Evolutionary conservation across 139 green algal species (phyloP).

Genomic region (Desmodesmus armatus): DNA sequence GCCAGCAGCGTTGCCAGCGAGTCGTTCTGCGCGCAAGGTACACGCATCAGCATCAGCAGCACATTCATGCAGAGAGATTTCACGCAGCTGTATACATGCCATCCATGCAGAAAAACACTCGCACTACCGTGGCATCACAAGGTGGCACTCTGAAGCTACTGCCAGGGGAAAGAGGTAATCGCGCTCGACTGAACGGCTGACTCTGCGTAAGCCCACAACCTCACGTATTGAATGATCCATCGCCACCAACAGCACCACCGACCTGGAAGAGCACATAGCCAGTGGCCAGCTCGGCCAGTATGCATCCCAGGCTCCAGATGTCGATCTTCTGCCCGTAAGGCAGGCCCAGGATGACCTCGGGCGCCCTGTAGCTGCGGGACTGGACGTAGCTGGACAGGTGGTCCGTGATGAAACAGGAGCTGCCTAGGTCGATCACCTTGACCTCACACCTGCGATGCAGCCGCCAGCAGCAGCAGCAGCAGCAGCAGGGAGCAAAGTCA

Average conservation of each 20-base stretch:
- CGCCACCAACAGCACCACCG: too few relatives aligned
- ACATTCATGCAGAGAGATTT: too few relatives aligned
- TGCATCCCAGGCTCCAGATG: conserved; percentile 96
- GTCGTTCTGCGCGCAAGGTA: conserved; percentile 91
- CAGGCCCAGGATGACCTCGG: conserved; percentile 95
- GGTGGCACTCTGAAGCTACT: too few relatives aligned
- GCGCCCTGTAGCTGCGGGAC: conserved; percentile 93
- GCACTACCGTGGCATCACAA: too few relatives aligned
- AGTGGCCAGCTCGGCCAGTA: conserved; percentile 94
- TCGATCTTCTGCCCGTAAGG: conserved; percentile 93
- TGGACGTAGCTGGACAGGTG: conserved; percentile 94
- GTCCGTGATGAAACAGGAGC: conserved; percentile 94
- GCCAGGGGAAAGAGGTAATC: too few relatives aligned
- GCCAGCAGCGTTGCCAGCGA: conserved; percentile 88
- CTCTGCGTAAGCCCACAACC: not conserved
- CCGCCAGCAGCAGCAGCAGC: conserved; percentile 55
- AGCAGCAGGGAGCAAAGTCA: too few relatives aligned
- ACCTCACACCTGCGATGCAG: conserved; percentile 80
- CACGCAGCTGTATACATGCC: too few relatives aligned
- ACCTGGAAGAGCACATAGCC: conserved; percentile 92
- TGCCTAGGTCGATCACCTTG: conserved; percentile 97
- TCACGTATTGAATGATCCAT: not conserved
- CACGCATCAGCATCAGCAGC: too few relatives aligned
- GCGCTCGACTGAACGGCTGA: not conserved
- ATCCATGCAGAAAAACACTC: too few relatives aligned